Base-by-base conservation (phyloP, 495 filamentous ascomycete species). In the Xylaria acuta region DNA sequence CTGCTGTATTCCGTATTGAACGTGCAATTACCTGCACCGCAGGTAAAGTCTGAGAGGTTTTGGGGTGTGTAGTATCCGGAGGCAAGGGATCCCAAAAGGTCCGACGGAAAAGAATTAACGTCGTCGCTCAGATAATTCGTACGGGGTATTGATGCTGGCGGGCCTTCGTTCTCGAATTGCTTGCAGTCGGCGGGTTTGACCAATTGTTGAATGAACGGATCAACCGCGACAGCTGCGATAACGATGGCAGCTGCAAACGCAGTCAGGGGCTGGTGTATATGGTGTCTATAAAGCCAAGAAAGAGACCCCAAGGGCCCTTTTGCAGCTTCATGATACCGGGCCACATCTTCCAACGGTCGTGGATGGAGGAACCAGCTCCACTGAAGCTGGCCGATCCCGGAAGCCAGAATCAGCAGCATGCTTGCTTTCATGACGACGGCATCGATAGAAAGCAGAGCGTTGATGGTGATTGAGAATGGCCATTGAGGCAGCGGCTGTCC, bases 391-490 rank as follows among this genome's bases (percentile, higher is more conserved):
- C 75, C 64, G 8, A 76, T 65, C 43, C 75, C 73, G 49, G 63
- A 66, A 11, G 75, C 43, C 18, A 73, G 49, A 6, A 77, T 60
- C 5, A 77, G 60, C 18, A 71, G 14, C 30, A 78, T 70, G 20
- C 63, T 54, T 18, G 72, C 73, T 69, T 78, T 77, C 56, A 77
- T 69, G 41, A 77, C 56, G n/a, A 78, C 63, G 14, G 65, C 53
- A 71, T 75, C 77, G 1, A 78, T 68, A 7, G 76, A 77, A 16
- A 77, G 38, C 8, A 78, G 43, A 38, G 76, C 51, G 49, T 78
- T 78, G 65, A 78, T 75, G 25, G 76, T 75, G 3, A 78, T 72
- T 2, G 38, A 47, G 47, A 72, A 77, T 20, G 76, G 76, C 76
- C 76, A 78, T 70, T 78, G 40, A 32, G 76, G 75, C 30, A 75